A percentile compares a stretch with the other conserved stretches of the same genome.
Conservation (phyloP, 1,139 yeast genomes). For the Candida glucosophila region DNA sequence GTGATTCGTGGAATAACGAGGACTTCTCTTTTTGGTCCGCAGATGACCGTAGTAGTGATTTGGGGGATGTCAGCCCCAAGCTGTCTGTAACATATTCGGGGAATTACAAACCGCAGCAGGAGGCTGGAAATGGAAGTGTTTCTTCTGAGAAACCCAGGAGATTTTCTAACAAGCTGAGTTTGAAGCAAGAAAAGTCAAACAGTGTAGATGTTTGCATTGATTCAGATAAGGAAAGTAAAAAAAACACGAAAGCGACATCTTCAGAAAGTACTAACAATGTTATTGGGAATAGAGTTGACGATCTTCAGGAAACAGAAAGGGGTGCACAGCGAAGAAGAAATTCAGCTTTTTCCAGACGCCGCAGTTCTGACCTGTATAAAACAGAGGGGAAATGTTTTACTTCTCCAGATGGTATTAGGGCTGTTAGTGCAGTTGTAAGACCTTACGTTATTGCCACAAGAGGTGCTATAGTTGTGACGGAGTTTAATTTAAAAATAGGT, state of each 20-base stretch:
- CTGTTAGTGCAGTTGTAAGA: slow-evolving; percentile 59
- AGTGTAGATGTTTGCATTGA: neutral
- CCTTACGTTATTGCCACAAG: slow-evolving; percentile 59
- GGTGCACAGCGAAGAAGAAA: neutral
- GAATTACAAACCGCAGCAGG: too few relatives aligned
- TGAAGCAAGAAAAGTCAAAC: neutral
- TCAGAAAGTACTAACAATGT: neutral
- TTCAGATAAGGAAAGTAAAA: too few relatives aligned
- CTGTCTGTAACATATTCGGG: too few relatives aligned
- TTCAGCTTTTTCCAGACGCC: too few relatives aligned
- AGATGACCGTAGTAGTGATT: slow-evolving; percentile 38
- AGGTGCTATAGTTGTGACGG: slow-evolving; percentile 44
- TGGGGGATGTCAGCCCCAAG: neutral
- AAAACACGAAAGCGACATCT: neutral
- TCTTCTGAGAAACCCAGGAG: neutral
- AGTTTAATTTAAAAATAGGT: slow-evolving; percentile 44
- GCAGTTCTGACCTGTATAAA: neutral
- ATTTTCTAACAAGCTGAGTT: neutral
- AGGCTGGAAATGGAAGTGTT: too few relatives aligned
- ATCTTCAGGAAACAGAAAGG: neutral
- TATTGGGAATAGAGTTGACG: neutral
- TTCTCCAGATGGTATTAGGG: slow-evolving; percentile 58
- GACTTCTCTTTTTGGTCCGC: slow-evolving; percentile 82
- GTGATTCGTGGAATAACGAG: slow-evolving; percentile 90
- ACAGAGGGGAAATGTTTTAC: slow-evolving; percentile 22